Evolutionary conservation across 495 filamentous ascomycete genomes (phyloP).

Genomic region (Penicillium subrubescens): DNA sequence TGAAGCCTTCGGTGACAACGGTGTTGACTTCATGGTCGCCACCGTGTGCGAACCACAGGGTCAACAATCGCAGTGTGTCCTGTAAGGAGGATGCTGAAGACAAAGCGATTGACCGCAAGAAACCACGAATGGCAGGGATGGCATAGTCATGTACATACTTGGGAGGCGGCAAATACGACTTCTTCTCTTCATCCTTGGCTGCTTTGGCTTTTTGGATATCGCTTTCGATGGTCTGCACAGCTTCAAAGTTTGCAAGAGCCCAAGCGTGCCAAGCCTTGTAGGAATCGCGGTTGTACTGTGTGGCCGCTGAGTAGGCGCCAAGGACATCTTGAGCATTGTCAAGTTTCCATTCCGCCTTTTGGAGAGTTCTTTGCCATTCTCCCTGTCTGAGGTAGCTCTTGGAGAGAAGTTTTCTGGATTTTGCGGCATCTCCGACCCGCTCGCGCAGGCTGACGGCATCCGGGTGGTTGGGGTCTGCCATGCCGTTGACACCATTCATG

Average conservation of each 20-base stretch:
- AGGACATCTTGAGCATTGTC: slow-evolving; percentile 71
- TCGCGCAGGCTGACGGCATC: slow-evolving; percentile 42
- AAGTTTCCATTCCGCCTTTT: slow-evolving; percentile 83
- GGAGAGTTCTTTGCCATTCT: slow-evolving; percentile 85
- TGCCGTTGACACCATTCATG: slow-evolving; percentile 63
- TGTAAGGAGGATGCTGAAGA: slow-evolving; percentile 91
- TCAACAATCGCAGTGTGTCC: slow-evolving; percentile 89
- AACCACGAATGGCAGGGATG: slow-evolving; percentile 89
- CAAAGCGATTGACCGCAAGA: slow-evolving; percentile 92
- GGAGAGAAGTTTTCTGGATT: slow-evolving; percentile 73
- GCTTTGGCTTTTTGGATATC: slow-evolving; percentile 56
- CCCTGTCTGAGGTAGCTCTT: slow-evolving; percentile 95
- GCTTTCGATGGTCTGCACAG: slow-evolving; percentile 77
- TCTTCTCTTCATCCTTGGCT: slow-evolving; percentile 40
- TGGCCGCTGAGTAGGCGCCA: slow-evolving; percentile 83
- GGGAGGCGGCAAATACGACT: slow-evolving; percentile 46
- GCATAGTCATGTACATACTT: slow-evolving; percentile 80
- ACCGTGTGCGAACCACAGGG: slow-evolving; percentile 94
- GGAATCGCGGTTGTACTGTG: slow-evolving; percentile 86
- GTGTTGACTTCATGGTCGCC: slow-evolving; percentile 83
- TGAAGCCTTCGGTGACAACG: slow-evolving; percentile 85
- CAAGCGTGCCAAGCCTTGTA: slow-evolving; percentile 99
- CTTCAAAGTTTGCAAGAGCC: slow-evolving; percentile 99
- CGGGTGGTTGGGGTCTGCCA: slow-evolving; percentile 47
- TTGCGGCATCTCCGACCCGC: slow-evolving; percentile 45